Base-by-base conservation (phyloP, 148 eudicot species). In the Rhododendron molle region DNA sequence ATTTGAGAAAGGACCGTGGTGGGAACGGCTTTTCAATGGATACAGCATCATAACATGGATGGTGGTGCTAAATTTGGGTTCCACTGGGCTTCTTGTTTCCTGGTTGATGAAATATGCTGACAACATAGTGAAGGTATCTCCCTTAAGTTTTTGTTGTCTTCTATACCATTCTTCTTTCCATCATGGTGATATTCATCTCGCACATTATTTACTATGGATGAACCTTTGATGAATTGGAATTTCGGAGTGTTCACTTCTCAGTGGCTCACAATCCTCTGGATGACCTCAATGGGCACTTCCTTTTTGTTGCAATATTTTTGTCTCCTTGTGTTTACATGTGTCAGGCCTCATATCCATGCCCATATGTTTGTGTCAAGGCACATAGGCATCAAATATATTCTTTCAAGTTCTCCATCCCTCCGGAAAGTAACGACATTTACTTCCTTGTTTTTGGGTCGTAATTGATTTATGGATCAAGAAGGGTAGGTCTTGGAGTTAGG, bases 91-190 rank as follows among this genome's bases (percentile, higher is more conserved):
- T 82, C 88, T 97, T 67, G 98, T 97, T 86, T 97, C 99, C 77
- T 97, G 99, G 99, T 89, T 97, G 65, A 97, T 97, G 99, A 97
- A 97, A 91, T 93, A 95, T 91, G 98, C 99, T 1, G 99, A 97
- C 90, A 96, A 96, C 81, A 94, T 94, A 81, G 95, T 96, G 49
- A 95, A 95, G 98, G 98, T 95, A 89, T 12, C 0, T 74, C 74
- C 62, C 83, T 56, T 81, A 5, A 46, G 28, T 13, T n/a, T 78
- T 46, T 4, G 81, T 78, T 78, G 23, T 6, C 47, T 78, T 43
- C 52, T 46, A 5, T 40, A 9, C 21, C 52, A 76, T 9, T 43
- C 30, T 8, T 76, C 49, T 76, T 21, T 76, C 80, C 49, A 76
- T 76, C 28, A 40, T 40, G 49, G n/a, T 50, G 34, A 30, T 44